These are phyloP conservation scores for Aspergillus tanneri DNA, from an alignment of 2,329 filamentous ascomycete species.

Conservation along the genomic window DNA sequence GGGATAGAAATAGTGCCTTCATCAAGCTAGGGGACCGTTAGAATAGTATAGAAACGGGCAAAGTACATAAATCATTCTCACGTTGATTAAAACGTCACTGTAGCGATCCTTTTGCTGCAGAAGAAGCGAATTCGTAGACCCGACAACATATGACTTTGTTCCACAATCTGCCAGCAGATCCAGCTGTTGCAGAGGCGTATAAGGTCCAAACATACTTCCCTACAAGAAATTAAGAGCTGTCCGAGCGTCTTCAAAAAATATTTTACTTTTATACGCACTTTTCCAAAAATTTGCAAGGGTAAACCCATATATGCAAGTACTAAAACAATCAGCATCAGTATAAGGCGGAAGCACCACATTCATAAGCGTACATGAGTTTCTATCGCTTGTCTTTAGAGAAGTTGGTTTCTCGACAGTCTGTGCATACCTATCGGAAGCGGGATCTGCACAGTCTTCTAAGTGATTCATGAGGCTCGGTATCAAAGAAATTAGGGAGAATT, in stretches of 20 bases:
- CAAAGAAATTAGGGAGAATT: conserved; percentile 92
- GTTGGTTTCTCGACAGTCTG: conserved; percentile 73
- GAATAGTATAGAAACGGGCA: neutral
- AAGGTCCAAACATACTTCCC: conserved; percentile 93
- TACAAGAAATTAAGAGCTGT: conserved; percentile 39
- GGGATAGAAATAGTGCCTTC: conserved; percentile 82
- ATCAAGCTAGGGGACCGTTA: conserved; percentile 60
- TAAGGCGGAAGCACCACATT: neutral
- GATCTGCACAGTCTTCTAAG: conserved; percentile 92
- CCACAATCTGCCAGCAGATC: conserved; percentile 89
- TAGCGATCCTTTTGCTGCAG: conserved; percentile 94
- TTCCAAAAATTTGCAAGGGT: conserved; percentile 91
- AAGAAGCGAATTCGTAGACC: conserved; percentile 91
- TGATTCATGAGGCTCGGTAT: conserved; percentile 89
- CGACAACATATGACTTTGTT: conserved; percentile 96
- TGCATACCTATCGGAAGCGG: conserved; percentile 83
- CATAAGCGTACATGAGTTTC: conserved; percentile 63
- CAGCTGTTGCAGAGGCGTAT: conserved; percentile 92
- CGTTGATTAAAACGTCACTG: conserved; percentile 91
- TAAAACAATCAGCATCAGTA: conserved; percentile 32
- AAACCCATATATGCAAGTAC: conserved; percentile 92
- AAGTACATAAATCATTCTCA: conserved; percentile 24
- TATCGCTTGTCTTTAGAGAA: conserved; percentile 86
- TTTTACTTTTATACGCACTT: conserved; percentile 55
- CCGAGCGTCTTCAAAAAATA: neutral